Conservation (phyloP, 352 stramenopile species). For the Pythium phragmitis region DNA sequence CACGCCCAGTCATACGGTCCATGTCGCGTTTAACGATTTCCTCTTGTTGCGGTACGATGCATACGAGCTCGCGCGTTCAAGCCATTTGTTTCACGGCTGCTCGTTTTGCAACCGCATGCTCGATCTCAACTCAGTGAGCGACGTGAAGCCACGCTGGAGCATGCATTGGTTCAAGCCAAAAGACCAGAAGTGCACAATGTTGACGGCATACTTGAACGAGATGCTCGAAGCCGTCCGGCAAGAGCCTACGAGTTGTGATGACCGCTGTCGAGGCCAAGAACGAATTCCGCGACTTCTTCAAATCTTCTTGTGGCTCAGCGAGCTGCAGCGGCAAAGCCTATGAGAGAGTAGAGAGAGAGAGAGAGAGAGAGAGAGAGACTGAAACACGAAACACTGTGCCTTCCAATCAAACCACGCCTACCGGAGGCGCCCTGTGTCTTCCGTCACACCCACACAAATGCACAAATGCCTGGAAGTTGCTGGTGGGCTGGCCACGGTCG, state of each 20-base stretch:
- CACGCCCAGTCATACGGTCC: background rate
- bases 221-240: background rate
- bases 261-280: background rate
- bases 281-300: slow-evolving; percentile 3
- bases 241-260: background rate
- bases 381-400: no score
- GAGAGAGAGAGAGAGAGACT: no score
- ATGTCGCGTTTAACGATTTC: background rate
- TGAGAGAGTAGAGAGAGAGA: background rate
- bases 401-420: background rate
- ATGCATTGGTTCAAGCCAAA: slow-evolving; percentile 1
- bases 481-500: no score
- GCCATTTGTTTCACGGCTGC: background rate
- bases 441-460: no score
- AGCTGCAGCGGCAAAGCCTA: background rate
- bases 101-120: background rate
- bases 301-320: background rate
- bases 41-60: background rate
- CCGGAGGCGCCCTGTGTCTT: no score
- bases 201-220: background rate
- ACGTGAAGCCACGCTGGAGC: background rate
- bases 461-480: no score
- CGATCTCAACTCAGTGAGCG: background rate
- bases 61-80: background rate
- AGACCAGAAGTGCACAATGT: background rate